Evolutionary conservation across 192 early-diverging fungal species (phyloP).

Genomic region (Spinellus fusiger): DNA sequence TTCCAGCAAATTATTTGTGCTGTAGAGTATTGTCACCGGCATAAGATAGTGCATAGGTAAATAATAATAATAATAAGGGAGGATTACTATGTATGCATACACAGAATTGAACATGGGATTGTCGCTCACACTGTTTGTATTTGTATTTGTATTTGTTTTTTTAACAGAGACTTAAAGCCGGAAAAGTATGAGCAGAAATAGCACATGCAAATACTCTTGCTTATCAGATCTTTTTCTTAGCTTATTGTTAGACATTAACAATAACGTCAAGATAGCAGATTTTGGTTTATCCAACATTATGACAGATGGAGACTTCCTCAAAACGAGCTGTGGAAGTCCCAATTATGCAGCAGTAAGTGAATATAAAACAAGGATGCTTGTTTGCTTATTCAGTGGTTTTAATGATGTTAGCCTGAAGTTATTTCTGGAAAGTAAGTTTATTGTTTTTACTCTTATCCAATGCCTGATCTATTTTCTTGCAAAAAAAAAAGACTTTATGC

Average conservation of each 20-base stretch:
- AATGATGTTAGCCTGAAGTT: slow-evolving; percentile 56
- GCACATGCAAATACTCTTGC: not conserved
- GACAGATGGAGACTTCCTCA: slow-evolving; percentile 81
- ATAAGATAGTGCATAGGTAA: slow-evolving; percentile 74
- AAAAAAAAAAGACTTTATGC: slow-evolving; percentile 52
- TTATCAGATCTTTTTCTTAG: slow-evolving; percentile 15
- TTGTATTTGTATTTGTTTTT: no score
- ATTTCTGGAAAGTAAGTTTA: slow-evolving; percentile 66
- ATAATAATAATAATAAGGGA: not conserved
- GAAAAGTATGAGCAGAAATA: slow-evolving; percentile 50
- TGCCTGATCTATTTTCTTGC: not conserved
- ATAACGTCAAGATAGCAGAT: slow-evolving; percentile 96
- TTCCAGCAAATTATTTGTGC: slow-evolving; percentile 97
- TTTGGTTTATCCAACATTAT: slow-evolving; percentile 95
- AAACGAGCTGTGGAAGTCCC: slow-evolving; percentile 82
- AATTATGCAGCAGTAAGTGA: slow-evolving; percentile 69
- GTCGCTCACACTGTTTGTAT: not conserved
- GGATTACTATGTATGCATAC: not conserved
- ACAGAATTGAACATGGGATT: not conserved
- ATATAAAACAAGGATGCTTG: not conserved
- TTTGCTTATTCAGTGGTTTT: not conserved
- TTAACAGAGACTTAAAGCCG: slow-evolving; percentile 65
- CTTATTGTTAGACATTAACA: slow-evolving; percentile 83
- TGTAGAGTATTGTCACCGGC: slow-evolving; percentile 91
- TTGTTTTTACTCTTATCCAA: not conserved